These are phyloP conservation scores for Naganishia sp. DNA, from an alignment of 1,284 basidiomycete species.

Conservation along the genomic window DNA sequence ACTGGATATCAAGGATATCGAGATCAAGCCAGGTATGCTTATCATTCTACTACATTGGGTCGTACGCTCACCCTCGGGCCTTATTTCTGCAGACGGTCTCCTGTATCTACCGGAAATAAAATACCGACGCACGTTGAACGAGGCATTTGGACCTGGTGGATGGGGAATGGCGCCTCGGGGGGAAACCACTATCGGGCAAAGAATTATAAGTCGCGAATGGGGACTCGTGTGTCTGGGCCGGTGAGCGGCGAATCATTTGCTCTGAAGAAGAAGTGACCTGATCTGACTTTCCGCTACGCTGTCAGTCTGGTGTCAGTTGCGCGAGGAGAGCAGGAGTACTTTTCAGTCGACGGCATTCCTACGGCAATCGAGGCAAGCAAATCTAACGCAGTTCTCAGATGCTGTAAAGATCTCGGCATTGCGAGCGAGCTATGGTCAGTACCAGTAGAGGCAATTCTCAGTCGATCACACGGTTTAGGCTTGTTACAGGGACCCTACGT, in stretches of 20 bases:
- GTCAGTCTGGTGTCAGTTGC: constrained; percentile 82
- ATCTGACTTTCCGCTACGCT: not conserved
- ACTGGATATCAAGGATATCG: constrained; percentile 75
- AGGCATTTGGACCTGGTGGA: constrained; percentile 92
- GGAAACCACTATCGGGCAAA: constrained; percentile 85
- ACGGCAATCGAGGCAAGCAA: constrained; percentile 96
- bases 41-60: not conserved
- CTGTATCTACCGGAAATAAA: constrained; percentile 98
- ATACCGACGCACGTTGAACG: constrained; percentile 91
- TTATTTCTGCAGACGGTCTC: constrained; percentile 70
- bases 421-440: constrained; percentile 91
- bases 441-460: not conserved
- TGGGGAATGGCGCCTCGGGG: constrained; percentile 95
- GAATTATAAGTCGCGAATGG: constrained; percentile 89
- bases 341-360: constrained; percentile 84
- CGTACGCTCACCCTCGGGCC: not conserved
- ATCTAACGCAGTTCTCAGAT: constrained; percentile 95
- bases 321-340: constrained; percentile 95
- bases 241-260: constrained; percentile 55
- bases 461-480: not conserved
- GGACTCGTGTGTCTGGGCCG: constrained; percentile 90
- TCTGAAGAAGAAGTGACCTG: not conserved
- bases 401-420: constrained; percentile 94
- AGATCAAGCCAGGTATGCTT: constrained; percentile 83
- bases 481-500: constrained; percentile 79